phyloP scores from a whole-genome alignment of 2,329 filamentous ascomycete genomes.

The Achaetomium macrosporum region DNA sequence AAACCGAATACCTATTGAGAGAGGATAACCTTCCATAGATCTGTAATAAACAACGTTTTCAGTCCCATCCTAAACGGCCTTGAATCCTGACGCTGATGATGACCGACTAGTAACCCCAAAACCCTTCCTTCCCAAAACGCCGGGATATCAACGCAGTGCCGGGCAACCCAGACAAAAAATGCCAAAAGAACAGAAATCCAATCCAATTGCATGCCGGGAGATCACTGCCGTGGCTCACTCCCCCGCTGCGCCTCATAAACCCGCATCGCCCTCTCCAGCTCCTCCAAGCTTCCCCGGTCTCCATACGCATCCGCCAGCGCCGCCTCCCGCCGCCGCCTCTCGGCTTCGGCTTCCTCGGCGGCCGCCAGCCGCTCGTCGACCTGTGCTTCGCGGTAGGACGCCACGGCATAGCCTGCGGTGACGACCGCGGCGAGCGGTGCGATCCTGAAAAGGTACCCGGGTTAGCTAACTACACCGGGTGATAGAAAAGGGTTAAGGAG shows the following conservation, averaged over 20 bases:
- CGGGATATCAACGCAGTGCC: not conserved
- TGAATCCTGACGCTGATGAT: too few species aligned
- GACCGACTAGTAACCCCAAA: not conserved
- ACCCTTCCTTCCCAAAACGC: not conserved
- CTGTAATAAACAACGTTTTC: too few species aligned
- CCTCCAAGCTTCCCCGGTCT: constrained; percentile 28
- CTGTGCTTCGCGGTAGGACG: constrained; percentile 21
- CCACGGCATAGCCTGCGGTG: constrained; percentile 25
- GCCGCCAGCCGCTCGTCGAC: constrained; percentile 10
- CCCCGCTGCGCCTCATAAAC: constrained; percentile 28
- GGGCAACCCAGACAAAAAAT: constrained; percentile 1
- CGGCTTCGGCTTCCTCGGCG: constrained; percentile 18
- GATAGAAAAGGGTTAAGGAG: not conserved
- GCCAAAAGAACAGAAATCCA: not conserved
- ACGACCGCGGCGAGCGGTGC: constrained; percentile 24
- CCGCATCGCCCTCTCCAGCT: constrained; percentile 28
- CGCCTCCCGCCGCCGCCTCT: constrained; percentile 17
- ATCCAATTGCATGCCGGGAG: not conserved
- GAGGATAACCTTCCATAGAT: too few species aligned
- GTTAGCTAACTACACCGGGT: not conserved
- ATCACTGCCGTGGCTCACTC: constrained; percentile 5
- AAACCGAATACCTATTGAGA: too few species aligned
- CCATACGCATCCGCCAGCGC: constrained; percentile 30
- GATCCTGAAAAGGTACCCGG: constrained; percentile 15
- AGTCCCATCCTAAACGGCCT: too few species aligned